Conservation (phyloP, 495 filamentous ascomycete species). For the Penicillium maclennaniae region DNA sequence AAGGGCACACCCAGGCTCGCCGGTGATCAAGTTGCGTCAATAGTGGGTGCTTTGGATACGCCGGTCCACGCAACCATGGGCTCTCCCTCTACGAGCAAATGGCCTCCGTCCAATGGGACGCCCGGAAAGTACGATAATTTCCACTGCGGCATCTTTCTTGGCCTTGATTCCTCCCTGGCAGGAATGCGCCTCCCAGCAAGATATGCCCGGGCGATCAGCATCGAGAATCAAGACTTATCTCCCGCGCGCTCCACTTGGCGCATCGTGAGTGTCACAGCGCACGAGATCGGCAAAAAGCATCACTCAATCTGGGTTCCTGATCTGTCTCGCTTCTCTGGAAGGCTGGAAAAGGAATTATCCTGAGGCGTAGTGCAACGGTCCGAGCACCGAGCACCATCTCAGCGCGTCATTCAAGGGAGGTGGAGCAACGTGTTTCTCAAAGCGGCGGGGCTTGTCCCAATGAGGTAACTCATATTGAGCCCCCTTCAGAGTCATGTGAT, state of each 20-base stretch:
- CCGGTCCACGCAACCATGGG: conserved; percentile 17
- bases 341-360: neutral
- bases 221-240: conserved; percentile 25
- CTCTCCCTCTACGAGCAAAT: neutral
- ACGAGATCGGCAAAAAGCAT: neutral
- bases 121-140: neutral
- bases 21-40: conserved; percentile 27
- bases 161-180: conserved; percentile 9
- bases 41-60: conserved; percentile 5
- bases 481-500: neutral
- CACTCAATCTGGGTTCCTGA: neutral
- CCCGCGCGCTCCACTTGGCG: conserved; percentile 18
- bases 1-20: neutral
- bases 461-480: neutral
- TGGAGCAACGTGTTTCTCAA: neutral
- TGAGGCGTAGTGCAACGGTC: neutral
- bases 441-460: neutral
- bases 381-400: neutral
- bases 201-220: conserved; percentile 21
- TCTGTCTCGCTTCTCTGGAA: neutral
- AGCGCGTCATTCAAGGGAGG: neutral
- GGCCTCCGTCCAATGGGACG: conserved; percentile 10
- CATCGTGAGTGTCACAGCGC: conserved; percentile 1
- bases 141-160: conserved; percentile 1
- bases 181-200: conserved; percentile 16